Base-by-base conservation (phyloP, 2,329 filamentous ascomycete genomes). In the Alternaria alternata region DNA sequence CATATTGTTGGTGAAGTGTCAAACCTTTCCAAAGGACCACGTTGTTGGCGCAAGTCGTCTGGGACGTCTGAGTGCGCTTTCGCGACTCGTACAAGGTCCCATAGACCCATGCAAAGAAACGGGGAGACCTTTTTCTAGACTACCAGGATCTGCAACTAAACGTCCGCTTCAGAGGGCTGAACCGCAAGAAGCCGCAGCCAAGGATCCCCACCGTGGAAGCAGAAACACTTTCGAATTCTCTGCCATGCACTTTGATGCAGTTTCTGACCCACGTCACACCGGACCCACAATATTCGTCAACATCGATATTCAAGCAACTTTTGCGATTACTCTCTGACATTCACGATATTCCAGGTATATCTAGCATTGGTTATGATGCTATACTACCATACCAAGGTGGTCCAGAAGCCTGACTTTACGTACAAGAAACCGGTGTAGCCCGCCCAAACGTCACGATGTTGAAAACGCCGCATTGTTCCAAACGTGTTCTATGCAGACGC, bases 381-480 rank as follows among this genome's bases (percentile, higher is more conserved):
- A 73, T 63, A 66, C 46, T 22, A 36, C 34, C 57, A 61, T 26
- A 48, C 39, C 41, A 46, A 30, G n/a, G 38, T 39, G 57, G 56
- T 59, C 56, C 59, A 64, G 65, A 63, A 57, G 58, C 41, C 55
- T 34, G 18, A 41, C 63, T 30, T 74, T 73, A 74, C 71, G 65
- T 66, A 72, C 69, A 58, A 63, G 56, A 64, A 62, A 46, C 57
- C 57, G 28, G 53, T 36, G 28, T 57, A 20, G 42, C 26, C 43
- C 57, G 34, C 34, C 53, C 22, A 30, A 70, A 72, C 71, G 73
- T 75, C 73, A 74, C 68, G 48, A 72, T 65, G 62, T 63, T 62
- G 63, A 63, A 42, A 57, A 52, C 51, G 43, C 59, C 59, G 54
- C 54, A 34, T 41, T 22, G 53, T 63, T 66, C 49, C 63, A 64